These are phyloP conservation scores for Monilinia polystroma DNA, from an alignment of 2,329 filamentous ascomycete genomes.

Conservation along the genomic window DNA sequence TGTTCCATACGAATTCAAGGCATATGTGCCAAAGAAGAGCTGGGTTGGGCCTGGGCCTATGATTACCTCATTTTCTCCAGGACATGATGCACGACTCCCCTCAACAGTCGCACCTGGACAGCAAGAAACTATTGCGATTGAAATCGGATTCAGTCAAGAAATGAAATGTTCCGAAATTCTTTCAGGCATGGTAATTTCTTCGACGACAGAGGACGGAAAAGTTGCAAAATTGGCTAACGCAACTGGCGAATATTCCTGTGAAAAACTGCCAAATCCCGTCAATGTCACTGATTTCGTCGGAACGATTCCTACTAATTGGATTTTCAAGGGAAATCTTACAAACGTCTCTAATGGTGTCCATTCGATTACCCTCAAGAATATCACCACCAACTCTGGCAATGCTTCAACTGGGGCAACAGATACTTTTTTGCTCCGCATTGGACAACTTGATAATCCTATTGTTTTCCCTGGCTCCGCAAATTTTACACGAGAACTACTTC, in stretches of 20 bases:
- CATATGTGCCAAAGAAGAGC: conserved; percentile 53
- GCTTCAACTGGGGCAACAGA: conserved; percentile 55
- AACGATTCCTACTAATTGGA: conserved; percentile 54
- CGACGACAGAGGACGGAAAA: conserved; percentile 50
- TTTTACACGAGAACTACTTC: conserved; percentile 55
- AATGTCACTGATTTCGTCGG: conserved; percentile 48
- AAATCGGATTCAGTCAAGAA: conserved; percentile 57
- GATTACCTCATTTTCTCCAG: conserved; percentile 56
- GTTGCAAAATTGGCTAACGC: conserved; percentile 46
- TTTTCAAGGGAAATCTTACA: conserved; percentile 51
- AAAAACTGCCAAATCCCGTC: conserved; percentile 43
- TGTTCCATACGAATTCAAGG: conserved; percentile 54
- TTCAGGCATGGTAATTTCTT: conserved; percentile 51
- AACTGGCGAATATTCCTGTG: conserved; percentile 44
- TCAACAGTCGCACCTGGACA: conserved; percentile 47
- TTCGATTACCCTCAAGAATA: conserved; percentile 56
- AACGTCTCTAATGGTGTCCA: conserved; percentile 62
- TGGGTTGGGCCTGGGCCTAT: conserved; percentile 54
- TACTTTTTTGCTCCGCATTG: conserved; percentile 61
- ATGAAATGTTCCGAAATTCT: conserved; percentile 61
- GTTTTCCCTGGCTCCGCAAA: conserved; percentile 57
- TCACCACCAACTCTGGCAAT: conserved; percentile 42
- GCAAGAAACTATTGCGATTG: conserved; percentile 49
- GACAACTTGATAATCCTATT: conserved; percentile 57
- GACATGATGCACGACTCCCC: conserved; percentile 57